Base-by-base conservation (phyloP, 805 yeast genomes). In the Candida krabiensis region DNA sequence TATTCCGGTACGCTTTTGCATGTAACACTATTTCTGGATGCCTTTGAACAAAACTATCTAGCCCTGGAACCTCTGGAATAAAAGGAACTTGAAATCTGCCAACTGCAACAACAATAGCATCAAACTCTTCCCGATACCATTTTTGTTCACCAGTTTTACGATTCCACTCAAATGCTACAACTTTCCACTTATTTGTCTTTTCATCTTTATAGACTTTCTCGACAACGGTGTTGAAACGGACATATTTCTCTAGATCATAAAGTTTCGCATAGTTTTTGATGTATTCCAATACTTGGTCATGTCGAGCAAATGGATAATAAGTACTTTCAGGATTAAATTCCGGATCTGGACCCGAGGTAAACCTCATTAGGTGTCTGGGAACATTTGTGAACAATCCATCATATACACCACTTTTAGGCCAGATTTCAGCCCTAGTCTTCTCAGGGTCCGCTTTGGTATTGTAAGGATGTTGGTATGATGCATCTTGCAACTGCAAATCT, bases 381-480 rank as follows among this genome's bases (percentile, higher is more conserved):
- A 85, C 75, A 54, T 86, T 86, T 7, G 95, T 83, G 56, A 81
- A 89, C 41, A 86, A 63, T 27, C 66, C 60, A 33, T 77, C 74
- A 56, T 86, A 86, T 54, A 83, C 76, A 1, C 89, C 77, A 9
- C 70, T 60, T 26, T 56, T 54, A 19, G 40, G 53, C 73, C 73
- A 68, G 26, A 9, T 19, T 26, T 19, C 28, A 13, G 53, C 48
- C 12, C 9, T 37, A 22, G 15, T 12, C 19, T 23, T 44, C 38
- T 12, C n/a, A n/a, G 53, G 39, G 16, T 44, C 18, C 14, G 23
- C 13, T 23, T 43, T 39, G 9, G 48, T 43, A 15, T 52, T 21
- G 39, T 17, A 50, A 1, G 73, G 73, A 21, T 55, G 48, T 35
- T 62, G 46, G 35, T 59, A 7, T 9, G 38, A 43, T 13, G 55